phyloP scores from a whole-genome alignment of 2,329 filamentous ascomycete genomes.

The Penicillium sp. region DNA sequence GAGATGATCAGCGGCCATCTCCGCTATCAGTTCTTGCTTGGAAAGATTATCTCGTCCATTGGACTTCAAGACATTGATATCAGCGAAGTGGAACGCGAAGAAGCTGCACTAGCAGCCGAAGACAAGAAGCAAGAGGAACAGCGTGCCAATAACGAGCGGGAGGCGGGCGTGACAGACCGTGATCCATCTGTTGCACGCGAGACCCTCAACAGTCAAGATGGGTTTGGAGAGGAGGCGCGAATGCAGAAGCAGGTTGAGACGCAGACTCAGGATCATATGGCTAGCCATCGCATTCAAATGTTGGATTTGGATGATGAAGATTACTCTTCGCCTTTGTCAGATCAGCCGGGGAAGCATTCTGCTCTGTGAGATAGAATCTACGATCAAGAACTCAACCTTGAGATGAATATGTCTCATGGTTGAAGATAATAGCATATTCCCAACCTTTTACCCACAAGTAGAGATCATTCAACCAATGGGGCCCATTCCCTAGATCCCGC shows the following conservation, averaged over 20 bases:
- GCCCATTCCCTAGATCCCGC: no score
- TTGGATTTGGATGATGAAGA: conserved; percentile 21
- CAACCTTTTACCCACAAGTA: not conserved
- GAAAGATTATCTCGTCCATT: conserved; percentile 65
- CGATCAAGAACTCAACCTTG: not conserved
- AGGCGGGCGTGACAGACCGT: conserved; percentile 25
- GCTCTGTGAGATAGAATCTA: conserved; percentile 7
- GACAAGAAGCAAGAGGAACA: conserved; percentile 41
- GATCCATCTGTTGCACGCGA: conserved; percentile 14
- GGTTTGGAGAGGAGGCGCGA: conserved; percentile 25
- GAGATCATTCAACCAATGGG: not conserved
- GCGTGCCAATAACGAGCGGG: conserved; percentile 30
- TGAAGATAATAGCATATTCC: not conserved
- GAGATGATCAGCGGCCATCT: conserved; percentile 68
- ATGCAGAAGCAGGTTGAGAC: conserved; percentile 30
- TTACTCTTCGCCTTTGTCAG: conserved; percentile 15
- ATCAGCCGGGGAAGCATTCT: conserved; percentile 19
- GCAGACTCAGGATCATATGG: conserved; percentile 30
- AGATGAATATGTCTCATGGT: not conserved
- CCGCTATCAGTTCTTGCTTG: conserved; percentile 67
- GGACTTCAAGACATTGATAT: conserved; percentile 67
- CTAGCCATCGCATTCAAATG: conserved; percentile 22
- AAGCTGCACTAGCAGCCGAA: conserved; percentile 39
- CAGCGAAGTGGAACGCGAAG: conserved; percentile 45
- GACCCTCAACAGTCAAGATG: conserved; percentile 21